phyloP scores from a whole-genome alignment of 139 green algal species.

The Monoraphidium neglectum region DNA sequence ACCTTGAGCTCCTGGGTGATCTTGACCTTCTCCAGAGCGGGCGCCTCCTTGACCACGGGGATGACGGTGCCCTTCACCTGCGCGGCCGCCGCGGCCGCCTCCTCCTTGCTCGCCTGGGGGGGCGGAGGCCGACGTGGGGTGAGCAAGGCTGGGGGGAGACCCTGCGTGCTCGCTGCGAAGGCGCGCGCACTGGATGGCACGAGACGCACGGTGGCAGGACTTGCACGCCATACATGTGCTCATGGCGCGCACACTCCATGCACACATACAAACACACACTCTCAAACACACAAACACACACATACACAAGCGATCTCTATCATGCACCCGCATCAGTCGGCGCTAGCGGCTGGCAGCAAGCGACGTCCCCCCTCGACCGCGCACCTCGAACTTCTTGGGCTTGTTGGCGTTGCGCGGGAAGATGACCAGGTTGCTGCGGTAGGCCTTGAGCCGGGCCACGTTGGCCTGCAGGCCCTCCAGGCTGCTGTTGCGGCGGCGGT shows the following conservation, averaged over 20 bases:
- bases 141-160: not conserved
- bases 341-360: too few species aligned
- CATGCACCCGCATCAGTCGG: too few species aligned
- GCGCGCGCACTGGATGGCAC: too few species aligned
- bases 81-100: slow-evolving; percentile 67
- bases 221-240: too few species aligned
- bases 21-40: slow-evolving; percentile 78
- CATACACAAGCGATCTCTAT: not conserved
- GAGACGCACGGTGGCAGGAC: not conserved
- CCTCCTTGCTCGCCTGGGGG: slow-evolving; percentile 61
- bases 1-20: slow-evolving; percentile 93
- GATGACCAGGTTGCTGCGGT: slow-evolving; percentile 95
- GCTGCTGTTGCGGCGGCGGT: slow-evolving; percentile 92
- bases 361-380: too few species aligned
- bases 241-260: not conserved
- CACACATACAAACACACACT: not conserved
- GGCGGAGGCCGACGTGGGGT: too few species aligned
- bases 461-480: slow-evolving; percentile 96
- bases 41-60: slow-evolving; percentile 57
- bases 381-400: slow-evolving; percentile 68
- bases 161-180: not conserved
- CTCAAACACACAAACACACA: not conserved
- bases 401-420: slow-evolving; percentile 94
- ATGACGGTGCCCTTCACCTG: slow-evolving; percentile 73
- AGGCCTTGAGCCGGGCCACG: slow-evolving; percentile 93